These are phyloP conservation scores for Pseudovirgaria hyperparasitica DNA, from an alignment of 2,329 filamentous ascomycete genomes.

Conservation along the genomic window DNA sequence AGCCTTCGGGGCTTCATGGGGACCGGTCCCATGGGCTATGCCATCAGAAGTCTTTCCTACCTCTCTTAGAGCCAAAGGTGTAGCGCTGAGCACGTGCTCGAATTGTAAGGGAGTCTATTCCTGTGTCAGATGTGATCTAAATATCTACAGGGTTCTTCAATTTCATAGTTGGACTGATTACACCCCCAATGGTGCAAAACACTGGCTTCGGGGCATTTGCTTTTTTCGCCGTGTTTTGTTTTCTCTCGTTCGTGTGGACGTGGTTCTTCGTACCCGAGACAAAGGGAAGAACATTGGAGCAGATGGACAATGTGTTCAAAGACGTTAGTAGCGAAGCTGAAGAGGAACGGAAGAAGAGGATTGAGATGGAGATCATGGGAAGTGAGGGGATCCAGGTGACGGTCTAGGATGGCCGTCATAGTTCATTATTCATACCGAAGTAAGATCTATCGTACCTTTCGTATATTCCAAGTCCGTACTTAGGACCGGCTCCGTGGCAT, in stretches of 20 bases:
- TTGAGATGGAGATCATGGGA: slow-evolving; percentile 18
- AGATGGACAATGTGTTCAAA: slow-evolving; percentile 26
- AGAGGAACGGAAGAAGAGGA: slow-evolving; percentile 17
- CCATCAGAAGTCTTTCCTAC: slow-evolving; percentile 51
- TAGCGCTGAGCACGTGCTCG: slow-evolving; percentile 48
- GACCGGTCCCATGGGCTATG: slow-evolving; percentile 37
- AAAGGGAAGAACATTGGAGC: slow-evolving; percentile 19
- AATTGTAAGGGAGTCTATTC: slow-evolving; percentile 34
- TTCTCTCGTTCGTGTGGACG: slow-evolving; percentile 20
- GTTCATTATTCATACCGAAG: no score
- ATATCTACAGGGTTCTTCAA: slow-evolving; percentile 8
- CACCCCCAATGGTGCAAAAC: slow-evolving; percentile 48
- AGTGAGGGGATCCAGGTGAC: no score
- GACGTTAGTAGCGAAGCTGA: slow-evolving; percentile 23
- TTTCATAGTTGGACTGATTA: slow-evolving; percentile 46
- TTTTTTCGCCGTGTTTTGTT: slow-evolving; percentile 25
- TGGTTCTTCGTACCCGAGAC: slow-evolving; percentile 24
- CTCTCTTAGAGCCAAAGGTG: slow-evolving; percentile 49
- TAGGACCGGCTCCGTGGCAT: no score
- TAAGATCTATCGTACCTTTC: no score
- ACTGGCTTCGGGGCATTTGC: slow-evolving; percentile 34
- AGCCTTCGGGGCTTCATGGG: slow-evolving; percentile 49
- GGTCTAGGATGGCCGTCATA: no score
- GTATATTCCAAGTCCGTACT: no score
- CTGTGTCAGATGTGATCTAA: neutral